Base-by-base conservation (phyloP, 139 green algal genomes). In the Chlorella sp. region DNA sequence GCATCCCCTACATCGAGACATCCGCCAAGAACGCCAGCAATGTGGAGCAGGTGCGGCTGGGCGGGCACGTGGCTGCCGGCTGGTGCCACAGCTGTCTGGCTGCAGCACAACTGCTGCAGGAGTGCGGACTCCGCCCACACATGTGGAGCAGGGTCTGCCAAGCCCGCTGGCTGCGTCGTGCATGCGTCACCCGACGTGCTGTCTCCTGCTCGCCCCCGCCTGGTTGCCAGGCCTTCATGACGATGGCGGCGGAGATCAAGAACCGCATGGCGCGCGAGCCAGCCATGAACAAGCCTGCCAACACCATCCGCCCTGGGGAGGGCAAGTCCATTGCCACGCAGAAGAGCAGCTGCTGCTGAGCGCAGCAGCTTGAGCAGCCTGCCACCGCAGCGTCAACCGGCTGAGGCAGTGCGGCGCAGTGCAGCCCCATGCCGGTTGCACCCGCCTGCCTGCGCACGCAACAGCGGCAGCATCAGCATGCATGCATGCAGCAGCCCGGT, bases 161-260 rank as follows among this genome's bases (percentile, higher is more conserved):
- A n/a, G n/a, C n/a, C n/a, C n/a, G n/a, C n/a, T n/a, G n/a, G n/a
- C n/a, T n/a, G n/a, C n/a, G n/a, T n/a, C n/a, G n/a, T n/a, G n/a
- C n/a, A n/a, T n/a, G n/a, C n/a, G n/a, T n/a, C n/a, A n/a, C n/a
- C n/a, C n/a, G n/a, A n/a, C n/a, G n/a, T n/a, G n/a, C 25, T 69
- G 12, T 12, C 26, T 16, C 63, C 30, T 32, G 60, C 60, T 30
- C 60, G 30, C 21, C 28, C 28, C 23, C 20, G 25, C 60, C 26
- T 21, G 60, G 11, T 20, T 38, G 34, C 30, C 93, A 98, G 89
- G 97, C 97, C 20, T 99, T 99, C 93, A 99, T 99, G 98, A 99
- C 96, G 30, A 99, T 99, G 97, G 98, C 97, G 23, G 96, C 94
- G 65, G 97, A 99, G 89, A 99, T 99, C 92, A 99, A 99, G 94